Percentiles rank a stretch among this genome's conserved stretches.
Conservation (phyloP, 1,139 yeast species). For the Dujonia santamariae region DNA sequence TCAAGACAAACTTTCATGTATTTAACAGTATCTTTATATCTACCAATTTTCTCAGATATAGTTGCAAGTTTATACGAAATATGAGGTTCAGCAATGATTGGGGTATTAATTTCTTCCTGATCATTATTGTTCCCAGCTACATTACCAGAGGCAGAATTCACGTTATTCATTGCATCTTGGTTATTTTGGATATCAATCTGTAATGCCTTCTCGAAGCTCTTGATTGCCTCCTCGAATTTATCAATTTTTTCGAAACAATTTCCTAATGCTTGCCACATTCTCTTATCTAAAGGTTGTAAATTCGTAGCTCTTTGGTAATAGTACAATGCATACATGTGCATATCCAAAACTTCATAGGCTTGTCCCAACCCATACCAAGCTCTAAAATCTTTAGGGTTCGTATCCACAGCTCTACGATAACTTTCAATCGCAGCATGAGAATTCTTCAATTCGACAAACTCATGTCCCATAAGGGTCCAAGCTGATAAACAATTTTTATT, state of each 20-base stretch:
- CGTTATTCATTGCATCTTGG: slow-evolving; percentile 15
- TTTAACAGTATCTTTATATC: slow-evolving; percentile 50
- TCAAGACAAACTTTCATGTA: slow-evolving; percentile 74
- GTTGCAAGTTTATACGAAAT: slow-evolving; percentile 68
- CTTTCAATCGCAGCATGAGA: slow-evolving; percentile 98
- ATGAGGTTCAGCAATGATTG: slow-evolving; percentile 35
- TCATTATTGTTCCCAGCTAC: background rate
- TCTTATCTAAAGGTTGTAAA: slow-evolving; percentile 80
- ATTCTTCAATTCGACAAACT: slow-evolving; percentile 91
- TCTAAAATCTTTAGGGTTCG: slow-evolving; percentile 83
- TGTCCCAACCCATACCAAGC: slow-evolving; percentile 99
- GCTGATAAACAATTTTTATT: slow-evolving; percentile 84
- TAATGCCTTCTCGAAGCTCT: slow-evolving; percentile 55
- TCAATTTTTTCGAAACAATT: slow-evolving; percentile 82
- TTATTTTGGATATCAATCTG: slow-evolving; percentile 39
- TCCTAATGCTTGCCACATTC: slow-evolving; percentile 98
- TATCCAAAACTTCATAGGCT: slow-evolving; percentile 94
- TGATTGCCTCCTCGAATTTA: slow-evolving; percentile 63
- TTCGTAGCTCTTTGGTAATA: slow-evolving; percentile 91
- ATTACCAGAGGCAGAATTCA: slow-evolving; percentile 1
- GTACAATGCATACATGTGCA: slow-evolving; percentile 89
- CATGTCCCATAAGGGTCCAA: slow-evolving; percentile 99
- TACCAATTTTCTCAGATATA: slow-evolving; percentile 58
- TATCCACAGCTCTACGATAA: slow-evolving; percentile 88
- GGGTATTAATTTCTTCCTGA: slow-evolving; percentile 6